Percentiles rank a stretch among this genome's conserved stretches.
Evolutionary conservation across 2,329 filamentous ascomycete genomes (phyloP).

Genomic region (Taxawa tesnikishii): DNA sequence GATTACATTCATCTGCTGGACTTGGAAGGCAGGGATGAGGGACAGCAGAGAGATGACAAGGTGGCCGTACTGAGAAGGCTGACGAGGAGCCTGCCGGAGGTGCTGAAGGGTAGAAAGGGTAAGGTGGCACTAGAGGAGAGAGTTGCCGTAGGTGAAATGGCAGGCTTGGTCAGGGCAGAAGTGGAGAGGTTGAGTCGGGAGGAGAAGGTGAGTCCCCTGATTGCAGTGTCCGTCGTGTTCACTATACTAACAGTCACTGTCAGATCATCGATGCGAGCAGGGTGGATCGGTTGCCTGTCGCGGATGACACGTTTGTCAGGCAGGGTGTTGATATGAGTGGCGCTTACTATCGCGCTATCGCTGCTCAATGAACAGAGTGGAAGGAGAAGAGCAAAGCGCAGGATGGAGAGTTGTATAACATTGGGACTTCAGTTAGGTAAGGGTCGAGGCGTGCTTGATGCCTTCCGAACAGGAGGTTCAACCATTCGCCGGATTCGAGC

Average conservation of each 20-base stretch:
- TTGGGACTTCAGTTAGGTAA: too few relatives aligned
- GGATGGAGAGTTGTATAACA: too few relatives aligned
- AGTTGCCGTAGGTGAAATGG: conserved; percentile 10
- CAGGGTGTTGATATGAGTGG: conserved; percentile 7
- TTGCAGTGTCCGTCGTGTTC: neutral
- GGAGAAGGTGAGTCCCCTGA: conserved; percentile 2
- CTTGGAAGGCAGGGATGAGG: conserved; percentile 16
- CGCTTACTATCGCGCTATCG: conserved; percentile 5
- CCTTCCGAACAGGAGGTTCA: too few relatives aligned
- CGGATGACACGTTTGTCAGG: conserved; percentile 7
- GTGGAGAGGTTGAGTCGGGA: conserved; percentile 5
- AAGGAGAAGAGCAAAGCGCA: too few relatives aligned
- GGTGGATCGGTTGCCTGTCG: conserved; percentile 6
- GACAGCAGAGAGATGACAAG: conserved; percentile 11
- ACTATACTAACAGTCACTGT: neutral
- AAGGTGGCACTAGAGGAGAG: conserved; percentile 8
- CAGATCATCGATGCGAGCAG: conserved; percentile 3
- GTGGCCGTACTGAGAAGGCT: conserved; percentile 12
- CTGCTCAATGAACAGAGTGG: conserved; percentile 2
- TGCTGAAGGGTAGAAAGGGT: conserved; percentile 4
- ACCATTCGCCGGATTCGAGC: too few relatives aligned
- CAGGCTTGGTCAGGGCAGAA: conserved; percentile 7
- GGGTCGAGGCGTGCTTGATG: too few relatives aligned
- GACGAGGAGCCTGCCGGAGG: conserved; percentile 4
- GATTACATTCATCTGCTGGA: conserved; percentile 44